These are phyloP conservation scores for Globisporangium alternatum DNA, from an alignment of 352 stramenopile genomes.

Conservation along the genomic window DNA sequence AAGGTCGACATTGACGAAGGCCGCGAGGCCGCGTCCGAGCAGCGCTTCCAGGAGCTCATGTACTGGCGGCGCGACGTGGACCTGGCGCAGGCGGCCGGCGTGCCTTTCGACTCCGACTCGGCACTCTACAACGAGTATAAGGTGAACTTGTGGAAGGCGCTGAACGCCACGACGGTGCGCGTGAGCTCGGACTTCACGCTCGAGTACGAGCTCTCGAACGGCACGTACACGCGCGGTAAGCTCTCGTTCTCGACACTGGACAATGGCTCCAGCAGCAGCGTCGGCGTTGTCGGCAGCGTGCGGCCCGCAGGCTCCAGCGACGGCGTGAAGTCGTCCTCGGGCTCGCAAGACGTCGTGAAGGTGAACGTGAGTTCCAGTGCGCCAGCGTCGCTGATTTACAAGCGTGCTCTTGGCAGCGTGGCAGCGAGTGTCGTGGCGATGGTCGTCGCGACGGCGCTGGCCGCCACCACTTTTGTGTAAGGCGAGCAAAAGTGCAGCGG, in stretches of 20 bases:
- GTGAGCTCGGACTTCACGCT: constrained; percentile 41
- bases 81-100: constrained; percentile 30
- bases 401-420: not conserved
- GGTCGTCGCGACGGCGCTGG: not conserved
- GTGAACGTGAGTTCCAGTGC: constrained; percentile 11
- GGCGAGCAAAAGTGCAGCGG: too few relatives aligned
- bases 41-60: constrained; percentile 51
- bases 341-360: not conserved
- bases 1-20: constrained; percentile 35
- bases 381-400: not conserved
- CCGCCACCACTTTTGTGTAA: not conserved
- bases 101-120: constrained; percentile 47
- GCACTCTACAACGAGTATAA: constrained; percentile 41
- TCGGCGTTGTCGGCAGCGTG: constrained; percentile 25
- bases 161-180: constrained; percentile 31
- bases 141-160: constrained; percentile 31
- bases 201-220: constrained; percentile 31
- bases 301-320: constrained; percentile 14
- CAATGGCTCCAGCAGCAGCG: not conserved
- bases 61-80: constrained; percentile 53
- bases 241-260: constrained; percentile 24
- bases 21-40: constrained; percentile 24
- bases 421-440: not conserved
- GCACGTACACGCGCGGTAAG: constrained; percentile 17
- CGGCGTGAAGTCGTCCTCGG: constrained; percentile 5